Percentiles rank a stretch among this genome's conserved stretches.
Evolutionary conservation across 805 yeast species (phyloP).

Genomic region (Candida methanosorbosa): DNA sequence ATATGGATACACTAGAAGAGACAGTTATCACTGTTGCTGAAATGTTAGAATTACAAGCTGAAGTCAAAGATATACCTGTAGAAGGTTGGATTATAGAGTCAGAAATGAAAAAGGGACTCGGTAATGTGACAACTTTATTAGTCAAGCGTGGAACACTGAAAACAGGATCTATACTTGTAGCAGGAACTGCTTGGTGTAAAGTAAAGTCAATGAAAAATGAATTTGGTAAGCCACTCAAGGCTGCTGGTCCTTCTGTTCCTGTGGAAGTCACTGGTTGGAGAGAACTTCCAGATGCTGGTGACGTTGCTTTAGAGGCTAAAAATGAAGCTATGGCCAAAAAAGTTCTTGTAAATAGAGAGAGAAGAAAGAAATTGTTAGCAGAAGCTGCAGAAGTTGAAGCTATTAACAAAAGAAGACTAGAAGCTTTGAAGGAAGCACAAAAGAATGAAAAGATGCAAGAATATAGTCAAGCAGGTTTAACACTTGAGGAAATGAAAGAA

Average conservation of each 20-base stretch:
- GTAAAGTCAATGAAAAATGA: slow-evolving; percentile 76
- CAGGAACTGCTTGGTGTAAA: slow-evolving; percentile 82
- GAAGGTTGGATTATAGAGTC: slow-evolving; percentile 94
- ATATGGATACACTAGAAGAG: slow-evolving; percentile 86
- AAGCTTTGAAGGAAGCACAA: slow-evolving; percentile 41
- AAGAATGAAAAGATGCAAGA: slow-evolving; percentile 47
- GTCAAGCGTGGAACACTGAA: slow-evolving; percentile 71
- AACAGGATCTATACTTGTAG: slow-evolving; percentile 66
- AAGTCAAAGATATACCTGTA: slow-evolving; percentile 36
- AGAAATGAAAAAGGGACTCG: slow-evolving; percentile 71
- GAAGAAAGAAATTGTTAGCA: slow-evolving; percentile 40
- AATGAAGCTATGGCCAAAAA: slow-evolving; percentile 69
- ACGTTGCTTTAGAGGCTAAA: slow-evolving; percentile 66
- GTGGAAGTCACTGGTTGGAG: slow-evolving; percentile 94
- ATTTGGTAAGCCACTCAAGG: slow-evolving; percentile 47
- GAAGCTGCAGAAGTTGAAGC: slow-evolving; percentile 59
- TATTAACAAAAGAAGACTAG: slow-evolving; percentile 60
- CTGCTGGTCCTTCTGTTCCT: slow-evolving; percentile 82
- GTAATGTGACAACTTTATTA: slow-evolving; percentile 78
- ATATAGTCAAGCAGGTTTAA: slow-evolving; percentile 53
- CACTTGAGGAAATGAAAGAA: slow-evolving; percentile 34
- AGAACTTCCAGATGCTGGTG: slow-evolving; percentile 87
- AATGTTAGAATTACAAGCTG: slow-evolving; percentile 67
- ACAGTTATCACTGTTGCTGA: slow-evolving; percentile 82
- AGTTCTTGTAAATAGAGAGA: slow-evolving; percentile 56